These are phyloP conservation scores for Geotrichum cucujoidarum DNA, from an alignment of 1,139 yeast genomes.

Conservation along the genomic window DNA sequence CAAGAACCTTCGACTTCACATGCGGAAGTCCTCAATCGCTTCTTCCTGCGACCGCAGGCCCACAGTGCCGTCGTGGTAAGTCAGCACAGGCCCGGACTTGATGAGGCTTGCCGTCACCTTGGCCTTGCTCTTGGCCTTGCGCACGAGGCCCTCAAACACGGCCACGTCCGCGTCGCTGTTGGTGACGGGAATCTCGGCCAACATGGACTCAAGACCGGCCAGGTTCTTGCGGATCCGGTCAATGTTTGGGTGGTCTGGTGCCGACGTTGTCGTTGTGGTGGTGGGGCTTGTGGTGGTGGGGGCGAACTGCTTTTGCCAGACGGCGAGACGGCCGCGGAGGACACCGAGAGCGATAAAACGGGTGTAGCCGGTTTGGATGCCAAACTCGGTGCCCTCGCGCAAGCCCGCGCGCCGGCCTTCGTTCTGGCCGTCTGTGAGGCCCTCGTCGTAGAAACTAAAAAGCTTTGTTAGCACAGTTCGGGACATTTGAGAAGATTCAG, in stretches of 20 bases:
- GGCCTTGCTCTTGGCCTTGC: slow-evolving; percentile 33
- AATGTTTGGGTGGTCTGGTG: slow-evolving; percentile 1
- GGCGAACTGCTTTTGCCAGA: slow-evolving; percentile 30
- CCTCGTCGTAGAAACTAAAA: slow-evolving; percentile 52
- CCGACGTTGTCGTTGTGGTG: too few relatives aligned
- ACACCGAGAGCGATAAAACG: slow-evolving; percentile 62
- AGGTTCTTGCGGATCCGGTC: slow-evolving; percentile 7
- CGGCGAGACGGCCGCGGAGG: slow-evolving; percentile 49
- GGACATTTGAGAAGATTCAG: too few relatives aligned
- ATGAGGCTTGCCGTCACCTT: slow-evolving; percentile 30
- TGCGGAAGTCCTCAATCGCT: slow-evolving; percentile 31
- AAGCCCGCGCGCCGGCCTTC: slow-evolving; percentile 54
- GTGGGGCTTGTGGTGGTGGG: not conserved
- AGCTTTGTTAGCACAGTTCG: too few relatives aligned
- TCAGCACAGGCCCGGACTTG: slow-evolving; percentile 25
- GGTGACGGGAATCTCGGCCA: slow-evolving; percentile 29
- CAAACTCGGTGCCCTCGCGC: slow-evolving; percentile 70
- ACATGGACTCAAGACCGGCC: slow-evolving; percentile 24
- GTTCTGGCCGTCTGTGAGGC: slow-evolving; percentile 47
- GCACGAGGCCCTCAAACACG: slow-evolving; percentile 30
- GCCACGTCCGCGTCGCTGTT: slow-evolving; percentile 34
- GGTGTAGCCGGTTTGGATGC: slow-evolving; percentile 75
- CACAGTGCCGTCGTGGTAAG: slow-evolving; percentile 28
- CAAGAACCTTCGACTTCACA: slow-evolving; percentile 1
- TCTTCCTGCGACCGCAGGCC: slow-evolving; percentile 33